phyloP scores from a whole-genome alignment of 2,329 filamentous ascomycete genomes.

The Rutstroemia sp. region DNA sequence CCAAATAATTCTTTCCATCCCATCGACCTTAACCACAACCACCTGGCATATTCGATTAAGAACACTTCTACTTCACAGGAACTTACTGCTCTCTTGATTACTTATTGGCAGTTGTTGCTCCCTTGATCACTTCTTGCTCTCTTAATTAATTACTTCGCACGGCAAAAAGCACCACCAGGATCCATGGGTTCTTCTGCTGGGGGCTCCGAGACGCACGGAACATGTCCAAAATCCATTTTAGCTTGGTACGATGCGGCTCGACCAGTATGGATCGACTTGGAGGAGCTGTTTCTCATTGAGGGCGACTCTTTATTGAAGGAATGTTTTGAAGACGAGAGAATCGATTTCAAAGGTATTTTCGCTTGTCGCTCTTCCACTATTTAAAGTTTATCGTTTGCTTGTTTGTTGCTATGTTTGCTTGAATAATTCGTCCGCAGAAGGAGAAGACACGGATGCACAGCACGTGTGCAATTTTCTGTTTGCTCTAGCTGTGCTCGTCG shows the following conservation, averaged over 20 bases:
- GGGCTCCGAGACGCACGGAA: slow-evolving; percentile 3
- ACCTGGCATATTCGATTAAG: too few relatives aligned
- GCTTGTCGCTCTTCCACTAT: background rate
- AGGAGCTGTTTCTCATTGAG: slow-evolving; percentile 65
- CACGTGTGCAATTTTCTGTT: background rate
- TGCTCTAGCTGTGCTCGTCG: background rate
- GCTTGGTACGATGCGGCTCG: slow-evolving; percentile 36
- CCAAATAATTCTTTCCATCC: too few relatives aligned
- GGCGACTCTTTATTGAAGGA: slow-evolving; percentile 64
- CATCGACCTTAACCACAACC: too few relatives aligned
- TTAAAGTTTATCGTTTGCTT: background rate
- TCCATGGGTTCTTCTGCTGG: slow-evolving; percentile 6
- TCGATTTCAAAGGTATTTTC: slow-evolving; percentile 50
- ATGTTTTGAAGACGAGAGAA: slow-evolving; percentile 51
- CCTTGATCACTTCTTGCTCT: too few relatives aligned
- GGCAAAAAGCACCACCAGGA: background rate
- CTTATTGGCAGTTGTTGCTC: too few relatives aligned
- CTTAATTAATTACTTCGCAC: background rate
- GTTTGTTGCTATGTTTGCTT: background rate
- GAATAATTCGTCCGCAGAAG: background rate
- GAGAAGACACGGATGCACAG: background rate
- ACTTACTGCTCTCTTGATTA: background rate
- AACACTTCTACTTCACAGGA: too few relatives aligned
- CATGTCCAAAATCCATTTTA: slow-evolving; percentile 15
- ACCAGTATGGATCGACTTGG: slow-evolving; percentile 51